Percentiles rank a stretch among this genome's conserved stretches.
phyloP scores from a whole-genome alignment of 2,329 filamentous ascomycete species.

The Stachybotrys chlorohalonatus region DNA sequence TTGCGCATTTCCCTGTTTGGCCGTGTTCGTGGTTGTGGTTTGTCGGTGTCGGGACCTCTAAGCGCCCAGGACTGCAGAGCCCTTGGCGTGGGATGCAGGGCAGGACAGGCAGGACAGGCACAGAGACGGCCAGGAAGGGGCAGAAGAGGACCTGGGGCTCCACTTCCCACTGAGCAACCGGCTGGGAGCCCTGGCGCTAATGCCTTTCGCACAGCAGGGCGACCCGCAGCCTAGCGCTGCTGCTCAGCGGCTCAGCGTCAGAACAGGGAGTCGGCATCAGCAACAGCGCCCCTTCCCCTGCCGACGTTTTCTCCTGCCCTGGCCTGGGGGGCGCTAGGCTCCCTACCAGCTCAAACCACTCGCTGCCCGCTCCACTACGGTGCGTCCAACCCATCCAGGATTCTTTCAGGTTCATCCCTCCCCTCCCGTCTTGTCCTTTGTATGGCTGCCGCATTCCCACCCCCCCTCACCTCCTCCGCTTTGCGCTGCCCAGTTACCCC shows the following conservation, averaged over 20 bases:
- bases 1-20: not conserved
- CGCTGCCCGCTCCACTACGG: not conserved
- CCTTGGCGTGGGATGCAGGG: not conserved
- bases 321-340: not conserved
- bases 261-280: too few species aligned
- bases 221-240: not conserved
- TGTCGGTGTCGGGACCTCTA: not conserved
- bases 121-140: not conserved
- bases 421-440: not conserved
- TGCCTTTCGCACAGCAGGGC: not conserved
- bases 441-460: not conserved
- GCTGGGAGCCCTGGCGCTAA: slow-evolving; percentile 1
- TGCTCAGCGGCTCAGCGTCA: not conserved
- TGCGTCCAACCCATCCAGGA: not conserved
- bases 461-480: not conserved
- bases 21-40: not conserved
- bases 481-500: slow-evolving; percentile 18
- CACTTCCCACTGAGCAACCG: slow-evolving; percentile 2
- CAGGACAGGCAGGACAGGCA: not conserved
- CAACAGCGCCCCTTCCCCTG: too few species aligned
- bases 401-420: not conserved
- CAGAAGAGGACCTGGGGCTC: not conserved
- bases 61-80: not conserved
- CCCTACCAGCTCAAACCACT: not conserved
- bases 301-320: not conserved